phyloP scores from a whole-genome alignment of 805 yeast species.

The Pichia thaimueangensis region DNA sequence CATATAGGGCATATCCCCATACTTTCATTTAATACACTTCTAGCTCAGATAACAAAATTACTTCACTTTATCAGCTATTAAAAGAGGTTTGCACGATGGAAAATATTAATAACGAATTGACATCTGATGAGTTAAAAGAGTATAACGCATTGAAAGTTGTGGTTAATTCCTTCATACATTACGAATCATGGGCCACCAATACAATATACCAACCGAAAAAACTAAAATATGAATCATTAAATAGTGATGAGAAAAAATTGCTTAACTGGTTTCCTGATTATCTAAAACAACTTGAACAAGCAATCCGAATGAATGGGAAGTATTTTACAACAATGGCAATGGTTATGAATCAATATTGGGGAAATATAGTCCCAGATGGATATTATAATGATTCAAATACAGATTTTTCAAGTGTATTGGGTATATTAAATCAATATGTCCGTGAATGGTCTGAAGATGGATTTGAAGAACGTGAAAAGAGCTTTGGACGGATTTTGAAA shows the following conservation, averaged over 20 bases:
- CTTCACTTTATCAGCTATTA: too few relatives aligned
- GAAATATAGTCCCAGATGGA: slow-evolving; percentile 30
- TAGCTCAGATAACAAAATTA: too few relatives aligned
- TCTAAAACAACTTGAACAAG: slow-evolving; percentile 33
- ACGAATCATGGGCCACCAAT: slow-evolving; percentile 30
- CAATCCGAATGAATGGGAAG: slow-evolving; percentile 38
- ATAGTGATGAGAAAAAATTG: slow-evolving; percentile 34
- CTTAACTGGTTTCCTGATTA: slow-evolving; percentile 47
- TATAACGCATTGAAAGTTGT: slow-evolving; percentile 28
- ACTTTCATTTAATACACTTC: too few relatives aligned
- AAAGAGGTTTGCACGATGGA: too few relatives aligned
- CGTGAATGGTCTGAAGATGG: slow-evolving; percentile 63
- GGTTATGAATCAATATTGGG: slow-evolving; percentile 45
- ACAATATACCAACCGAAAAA: slow-evolving; percentile 29
- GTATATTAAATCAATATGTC: slow-evolving; percentile 48
- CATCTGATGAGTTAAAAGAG: slow-evolving; percentile 16
- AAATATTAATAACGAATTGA: not conserved
- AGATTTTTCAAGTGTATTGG: slow-evolving; percentile 53
- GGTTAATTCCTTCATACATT: slow-evolving; percentile 27
- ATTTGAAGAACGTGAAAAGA: slow-evolving; percentile 34
- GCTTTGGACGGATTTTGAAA: slow-evolving; percentile 35
- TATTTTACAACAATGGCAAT: slow-evolving; percentile 40
- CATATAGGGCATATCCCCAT: too few relatives aligned
- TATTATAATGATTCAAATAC: slow-evolving; percentile 38
- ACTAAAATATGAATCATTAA: slow-evolving; percentile 31